These are phyloP conservation scores for Claviceps quebecensis DNA, from an alignment of 2,329 filamentous ascomycete species.

Conservation along the genomic window DNA sequence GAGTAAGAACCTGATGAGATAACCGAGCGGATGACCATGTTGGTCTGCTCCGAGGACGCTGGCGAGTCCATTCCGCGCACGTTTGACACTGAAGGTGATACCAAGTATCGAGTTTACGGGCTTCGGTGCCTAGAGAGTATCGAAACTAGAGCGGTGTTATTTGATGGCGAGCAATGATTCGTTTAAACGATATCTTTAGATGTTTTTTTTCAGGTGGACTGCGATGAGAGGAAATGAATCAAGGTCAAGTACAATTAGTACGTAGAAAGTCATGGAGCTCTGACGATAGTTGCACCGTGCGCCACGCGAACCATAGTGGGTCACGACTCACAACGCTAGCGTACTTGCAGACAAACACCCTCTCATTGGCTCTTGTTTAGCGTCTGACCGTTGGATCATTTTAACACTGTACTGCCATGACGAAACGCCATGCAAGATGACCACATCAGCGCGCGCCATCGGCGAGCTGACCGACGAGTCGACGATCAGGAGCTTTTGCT, in stretches of 20 bases:
- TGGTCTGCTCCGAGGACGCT: not conserved
- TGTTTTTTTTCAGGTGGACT: not conserved
- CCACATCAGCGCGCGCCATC: not conserved
- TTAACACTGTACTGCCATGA: not conserved
- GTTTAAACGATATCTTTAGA: not conserved
- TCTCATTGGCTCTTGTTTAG: not conserved
- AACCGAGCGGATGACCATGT: conserved; percentile 11
- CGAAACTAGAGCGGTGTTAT: not conserved
- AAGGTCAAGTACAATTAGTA: not conserved
- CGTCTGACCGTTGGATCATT: not conserved
- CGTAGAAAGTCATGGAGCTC: not conserved
- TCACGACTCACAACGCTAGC: not conserved
- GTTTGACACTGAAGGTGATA: not conserved
- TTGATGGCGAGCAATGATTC: not conserved
- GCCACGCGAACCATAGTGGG: not conserved
- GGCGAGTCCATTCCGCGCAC: not conserved
- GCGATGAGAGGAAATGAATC: not conserved
- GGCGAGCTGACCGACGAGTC: not conserved
- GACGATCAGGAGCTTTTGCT: not conserved
- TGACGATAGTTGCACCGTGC: not conserved
- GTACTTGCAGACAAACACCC: not conserved
- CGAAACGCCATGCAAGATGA: not conserved
- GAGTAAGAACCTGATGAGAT: conserved; percentile 16
- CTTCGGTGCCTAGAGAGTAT: not conserved
- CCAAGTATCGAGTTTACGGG: not conserved